Evolutionary conservation across 1,284 basidiomycete species (phyloP).

Genomic region (Trichosporon sp.): DNA sequence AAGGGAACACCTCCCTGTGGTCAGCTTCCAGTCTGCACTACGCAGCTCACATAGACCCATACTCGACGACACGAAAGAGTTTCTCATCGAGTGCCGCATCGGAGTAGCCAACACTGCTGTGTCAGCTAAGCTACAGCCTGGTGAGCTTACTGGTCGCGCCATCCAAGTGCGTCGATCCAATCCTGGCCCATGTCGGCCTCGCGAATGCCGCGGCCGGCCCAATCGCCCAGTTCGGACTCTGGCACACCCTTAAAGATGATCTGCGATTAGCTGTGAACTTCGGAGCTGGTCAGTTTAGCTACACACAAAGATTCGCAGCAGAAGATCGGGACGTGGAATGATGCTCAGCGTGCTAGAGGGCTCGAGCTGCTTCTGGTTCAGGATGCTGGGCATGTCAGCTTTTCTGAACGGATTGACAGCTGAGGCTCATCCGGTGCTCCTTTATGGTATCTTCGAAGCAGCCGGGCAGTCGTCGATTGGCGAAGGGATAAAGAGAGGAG

Average conservation of each 20-base stretch:
- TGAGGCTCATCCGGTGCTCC: too few species aligned
- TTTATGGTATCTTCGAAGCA: too few species aligned
- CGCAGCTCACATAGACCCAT: slow-evolving; percentile 40
- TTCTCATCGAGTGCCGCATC: slow-evolving; percentile 31
- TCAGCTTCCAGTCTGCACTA: neutral
- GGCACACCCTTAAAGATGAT: slow-evolving; percentile 38
- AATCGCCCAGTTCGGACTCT: slow-evolving; percentile 37
- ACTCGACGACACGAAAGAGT: slow-evolving; percentile 44
- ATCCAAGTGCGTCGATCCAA: slow-evolving; percentile 34
- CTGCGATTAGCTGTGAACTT: slow-evolving; percentile 14
- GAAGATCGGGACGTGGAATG: slow-evolving; percentile 35
- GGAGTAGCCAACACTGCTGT: slow-evolving; percentile 33
- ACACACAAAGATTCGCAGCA: slow-evolving; percentile 39
- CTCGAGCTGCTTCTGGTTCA: slow-evolving; percentile 32
- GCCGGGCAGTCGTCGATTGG: too few species aligned
- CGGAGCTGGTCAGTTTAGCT: too few species aligned
- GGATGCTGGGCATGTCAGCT: slow-evolving; percentile 25
- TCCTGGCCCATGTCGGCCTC: slow-evolving; percentile 42
- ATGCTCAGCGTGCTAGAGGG: slow-evolving; percentile 28
- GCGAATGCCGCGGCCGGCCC: slow-evolving; percentile 29
- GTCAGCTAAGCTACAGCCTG: neutral
- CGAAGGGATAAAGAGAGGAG: neutral
- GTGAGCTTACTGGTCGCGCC: neutral
- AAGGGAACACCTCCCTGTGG: slow-evolving; percentile 15
- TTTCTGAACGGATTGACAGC: neutral